Evolutionary conservation across 257 asterid species (phyloP).

Genomic region (Mitragyna speciosa): DNA sequence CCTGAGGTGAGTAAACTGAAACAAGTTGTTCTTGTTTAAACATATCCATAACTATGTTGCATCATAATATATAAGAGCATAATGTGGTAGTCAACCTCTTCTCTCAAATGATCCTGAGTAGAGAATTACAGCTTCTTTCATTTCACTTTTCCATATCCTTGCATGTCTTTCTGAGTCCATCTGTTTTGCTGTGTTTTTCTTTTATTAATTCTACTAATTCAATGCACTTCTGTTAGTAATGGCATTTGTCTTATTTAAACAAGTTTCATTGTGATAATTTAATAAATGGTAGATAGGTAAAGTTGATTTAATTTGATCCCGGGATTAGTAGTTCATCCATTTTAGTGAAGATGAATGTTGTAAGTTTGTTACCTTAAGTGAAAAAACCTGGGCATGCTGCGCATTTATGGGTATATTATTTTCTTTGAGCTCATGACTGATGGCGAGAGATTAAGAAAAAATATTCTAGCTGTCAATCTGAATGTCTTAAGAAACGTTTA

Average conservation of each 20-base stretch:
- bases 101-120: not conserved
- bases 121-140: not conserved
- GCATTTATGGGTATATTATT: not conserved
- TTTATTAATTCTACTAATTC: not conserved
- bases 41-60: not conserved
- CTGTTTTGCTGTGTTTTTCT: not conserved
- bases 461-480: not conserved
- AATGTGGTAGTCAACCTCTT: not conserved
- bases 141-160: not conserved
- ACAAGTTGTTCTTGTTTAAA: slow-evolving; percentile 1
- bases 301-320: not conserved
- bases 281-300: not conserved
- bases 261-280: not conserved
- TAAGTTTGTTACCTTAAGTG: not conserved
- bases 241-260: not conserved
- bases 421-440: not conserved
- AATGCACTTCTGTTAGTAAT: not conserved
- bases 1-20: slow-evolving; percentile 63
- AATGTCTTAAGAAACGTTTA: not conserved
- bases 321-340: too few relatives aligned
- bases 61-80: too few relatives aligned
- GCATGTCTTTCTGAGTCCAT: not conserved
- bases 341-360: not conserved
- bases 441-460: not conserved
- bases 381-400: not conserved